Evolutionary conservation across 2,329 filamentous ascomycete genomes (phyloP), one percentile per base, ranked within the genome.

Genomic region (Parastagonospora nodorum): DNA sequence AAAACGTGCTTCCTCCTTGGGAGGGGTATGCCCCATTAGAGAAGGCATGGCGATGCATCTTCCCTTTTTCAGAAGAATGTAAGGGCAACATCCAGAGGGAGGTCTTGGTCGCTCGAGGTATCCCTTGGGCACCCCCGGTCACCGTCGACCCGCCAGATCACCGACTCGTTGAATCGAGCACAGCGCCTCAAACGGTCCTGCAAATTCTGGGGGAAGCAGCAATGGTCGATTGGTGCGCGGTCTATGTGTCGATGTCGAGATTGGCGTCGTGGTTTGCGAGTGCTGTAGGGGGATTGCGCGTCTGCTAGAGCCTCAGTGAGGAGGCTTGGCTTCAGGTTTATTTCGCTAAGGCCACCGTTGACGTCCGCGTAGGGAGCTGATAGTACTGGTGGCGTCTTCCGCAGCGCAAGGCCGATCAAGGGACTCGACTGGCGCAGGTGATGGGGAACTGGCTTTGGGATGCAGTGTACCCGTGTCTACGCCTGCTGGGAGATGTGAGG

Each of bases 21-120:
- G 69, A 71, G 43, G 89, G 88, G 74, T 92, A 92, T 71, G 80
- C 80, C 57, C 91, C 92, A 79, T 94, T 96, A 57, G 88, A 85
- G 76, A 89, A 93, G 74, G 87, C 87, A 82, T 96, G 90, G 80
- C 91, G 86, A 73, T 93, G 89, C 86, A 94, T 92, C 85, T 88
- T 89, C 79, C 85, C 72, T 67, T 71, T 69, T 71, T 77, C 75
- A 63, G 78, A 76, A 50, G 78, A 79, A 79, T 85, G 82, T 67
- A 82, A 81, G 60, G 84, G 84, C 69, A 87, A 77, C 84, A 87
- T 86, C 72, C 73, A 75, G 69, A 62, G 53, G 53, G 60, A 55
- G 58, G 50, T 46, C 43, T 54, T 54, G 62, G 58, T 62, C 58
- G 61, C 61, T 58, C 53, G 24, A 60, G 55, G 57, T 68, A 63